Evolutionary conservation across 441 rosid genomes (phyloP).

Genomic region (Pelargonium fulgidum): DNA sequence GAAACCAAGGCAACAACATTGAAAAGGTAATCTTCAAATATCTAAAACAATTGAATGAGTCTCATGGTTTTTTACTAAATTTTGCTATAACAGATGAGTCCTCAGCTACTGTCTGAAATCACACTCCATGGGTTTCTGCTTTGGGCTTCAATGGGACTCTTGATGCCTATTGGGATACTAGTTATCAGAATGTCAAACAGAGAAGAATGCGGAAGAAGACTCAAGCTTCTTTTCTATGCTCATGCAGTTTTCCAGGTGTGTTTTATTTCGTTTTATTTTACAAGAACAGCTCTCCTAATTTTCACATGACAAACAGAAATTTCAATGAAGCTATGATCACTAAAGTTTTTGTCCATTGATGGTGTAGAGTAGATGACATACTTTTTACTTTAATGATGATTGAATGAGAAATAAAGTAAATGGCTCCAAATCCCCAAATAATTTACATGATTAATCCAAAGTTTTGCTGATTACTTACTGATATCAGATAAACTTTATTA

Average conservation of each 20-base stretch:
- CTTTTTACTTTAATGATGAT: constrained; percentile 20
- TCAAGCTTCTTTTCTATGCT: constrained; percentile 41
- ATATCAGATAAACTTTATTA: constrained; percentile 6
- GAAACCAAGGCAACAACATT: constrained; percentile 8
- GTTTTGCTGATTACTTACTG: constrained; percentile 14
- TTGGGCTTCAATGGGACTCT: constrained; percentile 72
- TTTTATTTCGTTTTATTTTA: constrained; percentile 4
- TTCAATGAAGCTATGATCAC: constrained; percentile 16
- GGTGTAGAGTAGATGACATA: constrained; percentile 11
- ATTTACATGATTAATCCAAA: constrained; percentile 9
- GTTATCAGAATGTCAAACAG: constrained; percentile 51
- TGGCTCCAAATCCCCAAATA: neutral
- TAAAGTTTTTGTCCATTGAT: constrained; percentile 6
- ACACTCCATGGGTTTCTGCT: constrained; percentile 65
- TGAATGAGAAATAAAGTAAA: constrained; percentile 12
- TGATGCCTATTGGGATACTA: constrained; percentile 66
- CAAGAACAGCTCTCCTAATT: neutral
- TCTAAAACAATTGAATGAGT: constrained; percentile 16
- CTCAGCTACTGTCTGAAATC: constrained; percentile 44
- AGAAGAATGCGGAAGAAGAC: constrained; percentile 36
- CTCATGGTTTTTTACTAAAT: neutral
- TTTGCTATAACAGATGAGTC: constrained; percentile 29
- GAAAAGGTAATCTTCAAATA: constrained; percentile 25
- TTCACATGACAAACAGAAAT: constrained; percentile 2
- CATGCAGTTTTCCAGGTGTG: constrained; percentile 67